Evolutionary conservation across 2,329 filamentous ascomycete species (phyloP), one percentile per base, ranked within the genome.

Genomic region (Cryphonectria nitschkei): DNA sequence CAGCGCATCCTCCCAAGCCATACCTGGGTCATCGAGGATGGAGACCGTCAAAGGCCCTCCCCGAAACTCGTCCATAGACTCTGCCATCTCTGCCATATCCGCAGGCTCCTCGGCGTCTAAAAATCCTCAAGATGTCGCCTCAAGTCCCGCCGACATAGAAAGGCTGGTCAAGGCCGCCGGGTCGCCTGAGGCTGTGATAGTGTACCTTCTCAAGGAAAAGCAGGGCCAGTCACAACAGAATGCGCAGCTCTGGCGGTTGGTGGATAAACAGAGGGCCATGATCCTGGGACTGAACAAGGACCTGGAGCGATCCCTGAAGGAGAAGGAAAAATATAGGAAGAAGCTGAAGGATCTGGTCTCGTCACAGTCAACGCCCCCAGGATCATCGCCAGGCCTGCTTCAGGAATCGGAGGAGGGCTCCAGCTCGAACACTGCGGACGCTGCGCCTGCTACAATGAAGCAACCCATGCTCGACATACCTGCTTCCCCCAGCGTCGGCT

Each of bases 191-290:
- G 93, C 93, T 7, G 92, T 97, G 6, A 93, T 99, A 72, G 89
- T 94, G 75, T 93, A 96, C 76, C 84, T 99, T 65, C 83, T 98
- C 74, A 97, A 93, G 79, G 96, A 99, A 79, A 98, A 98, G 80
- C 90, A 95, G 74, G 92, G 93, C 65, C 92, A 94, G 68, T 89
- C 93, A 6, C 92, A 93, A 75, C 96, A 98, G 78, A 98, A 98
- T 79, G 86, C 91, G 26, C 95, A 99, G 79, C 83, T 99, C 76
- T 99, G 96, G 96, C 91, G 94, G 66, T 83, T 99, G 63, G 94
- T 99, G 65, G 95, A 98, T 80, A 98, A 99, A 83, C 96, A 99
- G 81, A 88, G 95, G 73, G 90, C 94, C 22, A 95, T 99, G 90
- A 94, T 99, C 68, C 82, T 97, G 29, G 95, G 95, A 9, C 85